phyloP scores from a whole-genome alignment of 169 alveolate genomes.

The Pseudocohnilembus persalinus region DNA sequence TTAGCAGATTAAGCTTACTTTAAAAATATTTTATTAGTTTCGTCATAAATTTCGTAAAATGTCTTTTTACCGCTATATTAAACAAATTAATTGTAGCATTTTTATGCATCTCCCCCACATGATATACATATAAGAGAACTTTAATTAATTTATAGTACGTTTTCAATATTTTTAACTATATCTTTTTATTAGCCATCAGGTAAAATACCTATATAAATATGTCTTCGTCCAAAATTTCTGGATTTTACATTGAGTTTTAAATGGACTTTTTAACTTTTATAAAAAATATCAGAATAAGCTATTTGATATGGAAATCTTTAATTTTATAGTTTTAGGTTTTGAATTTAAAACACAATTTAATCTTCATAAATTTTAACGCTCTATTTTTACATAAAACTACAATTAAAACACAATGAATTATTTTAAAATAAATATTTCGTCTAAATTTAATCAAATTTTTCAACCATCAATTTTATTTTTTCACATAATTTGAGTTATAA shows the following conservation, averaged over 20 bases:
- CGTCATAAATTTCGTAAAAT: too few relatives aligned
- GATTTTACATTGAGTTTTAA: background rate
- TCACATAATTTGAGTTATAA: background rate
- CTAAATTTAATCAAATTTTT: background rate
- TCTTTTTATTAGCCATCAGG: background rate
- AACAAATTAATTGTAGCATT: too few relatives aligned
- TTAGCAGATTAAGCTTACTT: too few relatives aligned
- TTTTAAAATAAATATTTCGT: too few relatives aligned
- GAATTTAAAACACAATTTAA: background rate
- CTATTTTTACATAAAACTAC: too few relatives aligned
- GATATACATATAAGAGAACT: too few relatives aligned
- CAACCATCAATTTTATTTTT: background rate
- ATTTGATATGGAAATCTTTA: background rate
- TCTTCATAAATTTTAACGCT: background rate
- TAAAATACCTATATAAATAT: background rate
- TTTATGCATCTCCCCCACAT: too few relatives aligned
- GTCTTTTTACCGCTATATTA: too few relatives aligned
- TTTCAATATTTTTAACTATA: too few relatives aligned
- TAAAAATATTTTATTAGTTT: too few relatives aligned
- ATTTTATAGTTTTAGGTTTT: background rate
- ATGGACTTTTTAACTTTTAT: background rate
- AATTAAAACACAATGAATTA: too few relatives aligned
- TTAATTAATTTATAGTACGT: too few relatives aligned
- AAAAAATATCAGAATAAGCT: background rate
- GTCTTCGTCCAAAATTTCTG: background rate